Evolutionary conservation across 176 grass and related monocot species (phyloP), one percentile per base, ranked within the genome.

Genomic region (Juncus effusus): DNA sequence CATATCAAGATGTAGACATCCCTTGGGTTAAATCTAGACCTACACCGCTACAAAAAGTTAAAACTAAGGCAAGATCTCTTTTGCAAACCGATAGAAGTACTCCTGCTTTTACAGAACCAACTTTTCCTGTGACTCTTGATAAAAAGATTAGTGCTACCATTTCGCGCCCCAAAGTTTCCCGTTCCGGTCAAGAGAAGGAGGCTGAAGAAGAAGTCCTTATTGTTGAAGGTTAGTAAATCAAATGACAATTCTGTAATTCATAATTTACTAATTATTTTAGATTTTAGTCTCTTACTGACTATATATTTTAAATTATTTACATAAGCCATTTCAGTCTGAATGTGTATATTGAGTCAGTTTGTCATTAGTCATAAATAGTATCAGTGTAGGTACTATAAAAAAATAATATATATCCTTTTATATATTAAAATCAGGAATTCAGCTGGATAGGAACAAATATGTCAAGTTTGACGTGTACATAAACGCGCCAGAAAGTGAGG

Each of bases 391-490:
- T 28, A 28, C 19, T 28, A 28, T 28, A 47, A 47, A 5, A 47
- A 47, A 47, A 47, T 47, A 47, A 47, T 47, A 47, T 47, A 1
- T 9, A 6, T 47, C 3, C 38, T 71, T 58, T 8, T 39, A 57
- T 13, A 47, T 28, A 47, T 9, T 47, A 36, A 71, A 10, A 5
- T 9, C 54, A 72, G 68, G 68, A 14, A 80, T 71, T 36, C 56
- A 77, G 63, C 54, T 77, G 49, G 54, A 81, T 52, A 62, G 61
- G 37, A 61, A 7, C 69, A 51, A 38, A 62, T 85, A 42, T 73
- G 38, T 94, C 73, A 85, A 94, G 85, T 88, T 94, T 77, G 90
- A 94, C 59, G 90, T 85, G 44, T 74, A 61, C 16, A 59, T 94
- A 15, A 94, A 88, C 63, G 40, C 35, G 9, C 8, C 54, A 1